A percentile compares a stretch with the other conserved stretches of the same genome.
phyloP scores from a whole-genome alignment of 2,329 filamentous ascomycete species.

The Claviceps maximensis region DNA sequence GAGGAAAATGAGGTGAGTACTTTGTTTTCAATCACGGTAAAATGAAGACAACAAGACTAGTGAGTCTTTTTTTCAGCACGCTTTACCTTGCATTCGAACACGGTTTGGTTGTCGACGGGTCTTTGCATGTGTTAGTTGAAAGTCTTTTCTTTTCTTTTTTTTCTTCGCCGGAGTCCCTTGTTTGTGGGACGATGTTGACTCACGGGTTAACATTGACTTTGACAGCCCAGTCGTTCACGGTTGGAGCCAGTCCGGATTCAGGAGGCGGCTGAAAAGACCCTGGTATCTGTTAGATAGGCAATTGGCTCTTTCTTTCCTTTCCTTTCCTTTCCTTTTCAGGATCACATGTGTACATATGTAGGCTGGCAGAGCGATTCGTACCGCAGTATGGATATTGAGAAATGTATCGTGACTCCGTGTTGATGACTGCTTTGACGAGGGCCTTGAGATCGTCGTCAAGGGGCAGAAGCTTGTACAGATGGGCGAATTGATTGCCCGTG shows the following conservation, averaged over 20 bases:
- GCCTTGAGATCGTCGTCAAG: conserved; percentile 48
- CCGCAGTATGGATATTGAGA: conserved; percentile 60
- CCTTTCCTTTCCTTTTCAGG: no score
- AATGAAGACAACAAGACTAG: background rate
- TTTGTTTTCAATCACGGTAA: background rate
- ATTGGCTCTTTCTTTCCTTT: no score
- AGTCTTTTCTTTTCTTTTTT: no score
- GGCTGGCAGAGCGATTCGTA: background rate
- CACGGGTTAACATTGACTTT: conserved; percentile 14
- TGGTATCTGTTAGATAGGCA: conserved; percentile 3
- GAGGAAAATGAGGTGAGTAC: background rate
- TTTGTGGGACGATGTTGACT: background rate
- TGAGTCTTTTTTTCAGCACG: background rate
- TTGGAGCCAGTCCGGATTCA: conserved; percentile 41
- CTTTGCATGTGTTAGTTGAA: conserved; percentile 3
- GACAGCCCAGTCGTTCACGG: conserved; percentile 12
- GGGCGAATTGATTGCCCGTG: conserved; percentile 62
- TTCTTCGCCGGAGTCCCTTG: background rate
- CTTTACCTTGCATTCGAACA: conserved; percentile 17
- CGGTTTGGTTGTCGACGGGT: conserved; percentile 13
- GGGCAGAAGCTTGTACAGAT: conserved; percentile 47
- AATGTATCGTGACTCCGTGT: conserved; percentile 57
- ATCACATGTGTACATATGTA: background rate
- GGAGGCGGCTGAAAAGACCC: conserved; percentile 81
- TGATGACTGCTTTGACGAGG: conserved; percentile 58